These are phyloP conservation scores for Cutaneotrichosporon cavernicola DNA, from an alignment of 1,284 basidiomycete species.

Conservation along the genomic window DNA sequence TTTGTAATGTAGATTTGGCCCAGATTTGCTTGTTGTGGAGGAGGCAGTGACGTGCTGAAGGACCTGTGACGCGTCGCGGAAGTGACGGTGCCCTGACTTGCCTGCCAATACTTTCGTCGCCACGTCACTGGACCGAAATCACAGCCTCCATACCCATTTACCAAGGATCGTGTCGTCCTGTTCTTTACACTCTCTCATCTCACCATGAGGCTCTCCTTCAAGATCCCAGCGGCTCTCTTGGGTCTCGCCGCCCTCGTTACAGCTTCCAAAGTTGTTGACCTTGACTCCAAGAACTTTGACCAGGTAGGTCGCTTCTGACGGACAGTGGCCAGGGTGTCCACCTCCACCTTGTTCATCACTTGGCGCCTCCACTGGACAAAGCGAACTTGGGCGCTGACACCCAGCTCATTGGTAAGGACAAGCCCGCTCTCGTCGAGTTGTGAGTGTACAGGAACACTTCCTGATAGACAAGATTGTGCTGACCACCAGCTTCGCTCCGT, in stretches of 20 bases:
- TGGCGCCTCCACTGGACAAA: background rate
- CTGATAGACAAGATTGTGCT: background rate
- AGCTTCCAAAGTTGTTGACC: constrained; percentile 74
- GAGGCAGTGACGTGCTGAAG: background rate
- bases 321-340: background rate
- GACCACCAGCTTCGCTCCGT: constrained; percentile 47
- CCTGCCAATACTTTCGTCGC: background rate
- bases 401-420: constrained; percentile 65
- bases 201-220: constrained; percentile 63
- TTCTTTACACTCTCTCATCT: background rate
- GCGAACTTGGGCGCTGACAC: constrained; percentile 1
- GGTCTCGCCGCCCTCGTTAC: constrained; percentile 58
- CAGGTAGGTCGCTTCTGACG: constrained; percentile 46
- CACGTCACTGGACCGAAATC: constrained; percentile 13
- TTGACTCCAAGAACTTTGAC: constrained; percentile 74
- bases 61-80: constrained; percentile 8
- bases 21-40: background rate
- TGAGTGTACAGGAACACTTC: constrained; percentile 54
- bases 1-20: background rate
- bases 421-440: constrained; percentile 84
- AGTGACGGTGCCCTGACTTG: background rate
- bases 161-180: background rate
- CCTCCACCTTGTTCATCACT: background rate
- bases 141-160: background rate
- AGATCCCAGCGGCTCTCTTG: constrained; percentile 61